Evolutionary conservation across 2,329 filamentous ascomycete genomes (phyloP).

Genomic region (Parafenestella ontariensis): DNA sequence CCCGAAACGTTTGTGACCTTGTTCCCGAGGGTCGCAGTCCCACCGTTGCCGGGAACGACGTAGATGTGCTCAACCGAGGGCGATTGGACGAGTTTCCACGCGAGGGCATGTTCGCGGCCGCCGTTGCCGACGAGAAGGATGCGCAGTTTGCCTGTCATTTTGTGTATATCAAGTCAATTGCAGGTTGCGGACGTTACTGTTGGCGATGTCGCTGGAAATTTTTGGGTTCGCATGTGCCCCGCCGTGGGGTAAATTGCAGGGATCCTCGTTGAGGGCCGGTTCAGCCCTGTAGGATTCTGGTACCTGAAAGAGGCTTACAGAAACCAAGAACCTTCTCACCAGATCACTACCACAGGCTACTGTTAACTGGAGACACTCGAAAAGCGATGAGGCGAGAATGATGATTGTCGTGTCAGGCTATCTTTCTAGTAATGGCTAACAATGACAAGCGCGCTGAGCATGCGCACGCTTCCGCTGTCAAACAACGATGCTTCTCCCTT

Average conservation of each 20-base stretch:
- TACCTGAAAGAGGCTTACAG: background rate
- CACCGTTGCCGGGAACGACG: constrained; percentile 80
- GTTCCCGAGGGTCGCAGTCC: constrained; percentile 61
- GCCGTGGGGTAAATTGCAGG: constrained; percentile 28
- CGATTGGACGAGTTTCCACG: constrained; percentile 92
- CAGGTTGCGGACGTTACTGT: background rate
- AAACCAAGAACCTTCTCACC: background rate
- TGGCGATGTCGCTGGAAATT: constrained; percentile 19
- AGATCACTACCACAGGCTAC: background rate
- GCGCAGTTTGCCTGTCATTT: constrained; percentile 38
- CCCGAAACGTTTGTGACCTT: constrained; percentile 71
- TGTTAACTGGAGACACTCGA: background rate
- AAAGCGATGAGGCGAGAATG: background rate
- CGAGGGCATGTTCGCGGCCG: constrained; percentile 90
- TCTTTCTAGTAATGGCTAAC: background rate
- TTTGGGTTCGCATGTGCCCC: constrained; percentile 23
- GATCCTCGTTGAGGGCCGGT: constrained; percentile 16
- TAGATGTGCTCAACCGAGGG: constrained; percentile 76
- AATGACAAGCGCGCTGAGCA: background rate
- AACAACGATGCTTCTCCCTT: constrained; percentile 4
- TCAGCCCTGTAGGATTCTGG: constrained; percentile 21
- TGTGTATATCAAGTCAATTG: constrained; percentile 5
- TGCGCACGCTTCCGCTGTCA: background rate
- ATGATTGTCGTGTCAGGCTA: background rate
- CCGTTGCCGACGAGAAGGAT: constrained; percentile 91